Evolutionary conservation across 78 protist genomes (phyloP).

Genomic region (Acrasis kona): DNA sequence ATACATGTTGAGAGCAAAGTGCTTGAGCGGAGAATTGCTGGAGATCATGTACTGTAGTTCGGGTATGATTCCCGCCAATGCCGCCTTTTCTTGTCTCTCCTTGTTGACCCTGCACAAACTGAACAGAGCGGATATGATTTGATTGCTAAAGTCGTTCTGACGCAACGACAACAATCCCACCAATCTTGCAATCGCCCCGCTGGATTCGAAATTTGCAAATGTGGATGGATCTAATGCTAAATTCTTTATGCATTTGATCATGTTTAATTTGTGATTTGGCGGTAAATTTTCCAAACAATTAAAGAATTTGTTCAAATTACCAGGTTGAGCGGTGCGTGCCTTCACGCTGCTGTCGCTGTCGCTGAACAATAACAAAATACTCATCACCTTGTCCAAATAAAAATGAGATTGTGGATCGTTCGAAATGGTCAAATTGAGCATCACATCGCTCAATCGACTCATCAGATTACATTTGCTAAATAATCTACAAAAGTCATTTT

Average conservation of each 20-base stretch:
- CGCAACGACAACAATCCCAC: slow-evolving; percentile 25
- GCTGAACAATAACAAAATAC: slow-evolving; percentile 50
- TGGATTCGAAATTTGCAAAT: slow-evolving; percentile 40
- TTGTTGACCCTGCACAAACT: slow-evolving; percentile 67
- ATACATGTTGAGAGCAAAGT: slow-evolving; percentile 66
- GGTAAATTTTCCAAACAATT: neutral
- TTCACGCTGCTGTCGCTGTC: slow-evolving; percentile 66
- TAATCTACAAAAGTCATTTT: slow-evolving; percentile 72
- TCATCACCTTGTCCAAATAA: slow-evolving; percentile 40
- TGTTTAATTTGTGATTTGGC: slow-evolving; percentile 11
- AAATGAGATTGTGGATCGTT: neutral
- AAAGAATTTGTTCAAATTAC: slow-evolving; percentile 2
- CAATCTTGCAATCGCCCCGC: slow-evolving; percentile 40
- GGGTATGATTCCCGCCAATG: slow-evolving; percentile 60
- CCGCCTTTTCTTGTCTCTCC: slow-evolving; percentile 78
- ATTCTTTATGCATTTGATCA: slow-evolving; percentile 50
- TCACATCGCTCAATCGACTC: slow-evolving; percentile 17
- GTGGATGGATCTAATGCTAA: slow-evolving; percentile 56
- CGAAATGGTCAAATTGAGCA: slow-evolving; percentile 26
- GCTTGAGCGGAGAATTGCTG: slow-evolving; percentile 50
- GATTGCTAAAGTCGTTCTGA: slow-evolving; percentile 19
- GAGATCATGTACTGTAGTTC: slow-evolving; percentile 34
- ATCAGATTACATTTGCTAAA: slow-evolving; percentile 45
- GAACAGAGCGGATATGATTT: slow-evolving; percentile 64
- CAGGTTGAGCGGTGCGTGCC: slow-evolving; percentile 25